Percentiles rank a stretch among this genome's conserved stretches.
Conservation (phyloP, 306 rosid genomes). For the Trichosanthes truncata region DNA sequence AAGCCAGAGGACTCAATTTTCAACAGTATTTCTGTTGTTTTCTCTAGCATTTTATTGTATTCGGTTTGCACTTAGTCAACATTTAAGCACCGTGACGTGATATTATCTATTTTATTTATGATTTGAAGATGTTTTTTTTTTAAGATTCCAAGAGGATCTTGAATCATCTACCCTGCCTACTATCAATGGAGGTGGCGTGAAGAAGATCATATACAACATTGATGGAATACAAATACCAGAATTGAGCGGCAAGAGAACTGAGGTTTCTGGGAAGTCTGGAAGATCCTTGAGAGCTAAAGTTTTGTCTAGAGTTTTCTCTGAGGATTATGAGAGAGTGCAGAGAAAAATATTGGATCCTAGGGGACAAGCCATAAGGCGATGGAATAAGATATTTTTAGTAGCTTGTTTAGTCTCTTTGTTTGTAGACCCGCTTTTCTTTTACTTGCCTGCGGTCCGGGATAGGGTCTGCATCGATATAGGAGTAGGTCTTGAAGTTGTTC, state of each 20-base stretch:
- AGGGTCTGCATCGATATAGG: conserved; percentile 30
- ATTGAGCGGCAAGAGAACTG: conserved; percentile 1
- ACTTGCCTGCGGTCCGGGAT: conserved; percentile 26
- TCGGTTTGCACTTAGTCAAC: not conserved
- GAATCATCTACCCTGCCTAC: conserved; percentile 17
- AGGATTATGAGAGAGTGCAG: conserved; percentile 36
- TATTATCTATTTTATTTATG: not conserved
- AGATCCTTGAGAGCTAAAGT: conserved; percentile 31
- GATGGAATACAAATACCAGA: conserved; percentile 23
- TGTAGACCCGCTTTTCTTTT: conserved; percentile 48
- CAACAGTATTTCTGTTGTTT: not conserved
- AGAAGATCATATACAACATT: conserved; percentile 24
- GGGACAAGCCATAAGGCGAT: conserved; percentile 22
- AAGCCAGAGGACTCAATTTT: not conserved
- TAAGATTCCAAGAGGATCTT: conserved; percentile 30
- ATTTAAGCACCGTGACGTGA: not conserved
- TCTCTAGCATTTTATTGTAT: not conserved
- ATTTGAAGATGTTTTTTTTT: not conserved
- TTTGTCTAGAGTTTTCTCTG: conserved; percentile 41
- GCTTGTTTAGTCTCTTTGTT: conserved; percentile 37
- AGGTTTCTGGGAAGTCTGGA: conserved; percentile 11
- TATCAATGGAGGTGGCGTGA: conserved; percentile 17
- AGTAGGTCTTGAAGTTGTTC: conserved; percentile 25
- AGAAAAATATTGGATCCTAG: conserved; percentile 40
- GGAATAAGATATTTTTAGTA: conserved; percentile 41